A percentile compares a stretch with the other conserved stretches of the same genome.
Evolutionary conservation across 495 filamentous ascomycete genomes (phyloP).

Genomic region (Pseudevernia furfuracea): DNA sequence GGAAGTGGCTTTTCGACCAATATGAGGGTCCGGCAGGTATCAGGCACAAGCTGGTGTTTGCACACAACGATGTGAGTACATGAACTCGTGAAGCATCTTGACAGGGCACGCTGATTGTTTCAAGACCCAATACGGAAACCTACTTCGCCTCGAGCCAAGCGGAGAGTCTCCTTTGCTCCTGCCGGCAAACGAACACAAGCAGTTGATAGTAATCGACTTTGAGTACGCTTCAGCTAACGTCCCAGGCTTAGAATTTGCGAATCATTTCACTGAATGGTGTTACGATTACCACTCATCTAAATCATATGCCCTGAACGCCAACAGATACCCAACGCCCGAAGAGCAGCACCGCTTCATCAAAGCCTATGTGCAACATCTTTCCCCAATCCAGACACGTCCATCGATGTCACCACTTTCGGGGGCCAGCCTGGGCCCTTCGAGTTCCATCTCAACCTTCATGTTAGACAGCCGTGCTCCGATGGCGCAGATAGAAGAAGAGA

Average conservation of each 20-base stretch:
- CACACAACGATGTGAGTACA: constrained; percentile 84
- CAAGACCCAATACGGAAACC: constrained; percentile 96
- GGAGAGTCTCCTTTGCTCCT: constrained; percentile 81
- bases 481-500: constrained; percentile 48
- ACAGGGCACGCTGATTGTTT: constrained; percentile 21
- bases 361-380: constrained; percentile 76
- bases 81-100: background rate
- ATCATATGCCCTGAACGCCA: constrained; percentile 60
- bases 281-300: constrained; percentile 82
- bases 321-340: constrained; percentile 64
- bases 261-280: constrained; percentile 97
- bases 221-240: constrained; percentile 92
- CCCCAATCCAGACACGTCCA: constrained; percentile 45
- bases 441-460: constrained; percentile 53
- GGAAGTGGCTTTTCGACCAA: constrained; percentile 23
- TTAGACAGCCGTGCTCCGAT: constrained; percentile 60
- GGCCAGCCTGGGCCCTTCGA: constrained; percentile 34
- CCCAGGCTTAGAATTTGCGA: constrained; percentile 86
- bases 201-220: constrained; percentile 95
- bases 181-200: constrained; percentile 87
- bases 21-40: constrained; percentile 61
- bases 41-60: constrained; percentile 75
- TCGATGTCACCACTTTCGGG: constrained; percentile 49
- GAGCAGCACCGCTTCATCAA: constrained; percentile 79
- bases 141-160: constrained; percentile 78